Evolutionary conservation across 176 grass and related monocot genomes (phyloP), one percentile per base, ranked within the genome.

Genomic region (Juncus inflexus): DNA sequence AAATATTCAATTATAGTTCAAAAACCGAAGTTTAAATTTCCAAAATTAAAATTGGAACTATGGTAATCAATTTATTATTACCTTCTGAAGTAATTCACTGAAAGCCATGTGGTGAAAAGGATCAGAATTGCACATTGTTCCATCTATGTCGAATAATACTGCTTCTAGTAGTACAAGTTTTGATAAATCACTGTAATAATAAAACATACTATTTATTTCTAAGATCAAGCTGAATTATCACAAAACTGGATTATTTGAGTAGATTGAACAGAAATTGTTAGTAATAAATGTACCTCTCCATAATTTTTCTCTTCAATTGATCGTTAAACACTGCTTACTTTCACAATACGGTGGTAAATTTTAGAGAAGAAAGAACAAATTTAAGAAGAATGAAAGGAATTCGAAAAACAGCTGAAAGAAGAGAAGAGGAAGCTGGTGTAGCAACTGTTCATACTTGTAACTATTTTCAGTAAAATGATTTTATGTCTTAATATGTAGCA

Each of bases 81-180:
- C 76, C 69, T 55, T 12, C 66, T 81, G 42, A 7, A 96, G 84
- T 35, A 91, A 69, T 69, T 91, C 91, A 42, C 87, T 81, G 50
- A 80, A 88, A 72, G 91, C 79, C 0, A 61, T 9, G 82, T 96
- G 74, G 60, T 88, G 91, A 70, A 87, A 84, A 1, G 91, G 91
- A 75, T 96, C 91, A 1, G 87, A 85, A 13, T 80, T 64, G 53
- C 74, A 62, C 65, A 96, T 70, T 0, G 91, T 96, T 55, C 87
- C 87, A 39, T 96, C 84, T 72, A 96, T 79, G 69, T 96, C 92
- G 62, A 96, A 89, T 55, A 96, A 64, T 8, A 96, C 43, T 13
- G 92, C 92, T 49, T 81, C 87, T 14, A 96, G 61, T 3, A 79
- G 79, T 52, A 84, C 58, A 40, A 87, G 52, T 15, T 63, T 64